Evolutionary conservation across 495 filamentous ascomycete genomes (phyloP).

Genomic region (Acidomyces sp.): DNA sequence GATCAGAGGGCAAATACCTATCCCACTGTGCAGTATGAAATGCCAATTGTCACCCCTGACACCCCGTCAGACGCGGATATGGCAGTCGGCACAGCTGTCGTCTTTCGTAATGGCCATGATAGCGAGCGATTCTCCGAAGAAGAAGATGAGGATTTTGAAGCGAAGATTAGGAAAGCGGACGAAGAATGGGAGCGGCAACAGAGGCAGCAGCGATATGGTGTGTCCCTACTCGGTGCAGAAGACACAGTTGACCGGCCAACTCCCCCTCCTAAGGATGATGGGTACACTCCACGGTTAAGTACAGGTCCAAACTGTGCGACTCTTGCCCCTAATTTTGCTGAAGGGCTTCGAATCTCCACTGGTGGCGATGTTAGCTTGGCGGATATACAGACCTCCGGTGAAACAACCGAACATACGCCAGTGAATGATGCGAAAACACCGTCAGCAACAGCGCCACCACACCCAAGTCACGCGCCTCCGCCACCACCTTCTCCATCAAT

Average conservation of each 20-base stretch:
- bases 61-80: slow-evolving; percentile 12
- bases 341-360: slow-evolving; percentile 13
- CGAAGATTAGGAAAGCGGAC: slow-evolving; percentile 21
- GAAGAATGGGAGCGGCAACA: slow-evolving; percentile 15
- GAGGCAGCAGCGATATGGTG: slow-evolving; percentile 10
- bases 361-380: background rate
- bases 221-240: slow-evolving; percentile 5
- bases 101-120: slow-evolving; percentile 3
- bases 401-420: slow-evolving; percentile 24
- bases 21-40: slow-evolving; percentile 4
- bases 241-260: slow-evolving; percentile 14
- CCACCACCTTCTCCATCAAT: slow-evolving; percentile 6
- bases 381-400: background rate
- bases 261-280: slow-evolving; percentile 26
- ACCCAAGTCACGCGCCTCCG: slow-evolving; percentile 15
- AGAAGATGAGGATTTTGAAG: slow-evolving; percentile 11
- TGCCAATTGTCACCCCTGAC: slow-evolving; percentile 17
- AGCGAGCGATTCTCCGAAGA: slow-evolving; percentile 3
- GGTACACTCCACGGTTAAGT: slow-evolving; percentile 19
- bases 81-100: slow-evolving; percentile 14
- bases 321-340: slow-evolving; percentile 6
- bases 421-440: slow-evolving; percentile 19
- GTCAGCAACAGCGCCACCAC: slow-evolving; percentile 10
- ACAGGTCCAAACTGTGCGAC: slow-evolving; percentile 10
- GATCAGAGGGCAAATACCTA: background rate